Base-by-base conservation (phyloP, 2,329 filamentous ascomycete species). In the Waltergamsia citrina region DNA sequence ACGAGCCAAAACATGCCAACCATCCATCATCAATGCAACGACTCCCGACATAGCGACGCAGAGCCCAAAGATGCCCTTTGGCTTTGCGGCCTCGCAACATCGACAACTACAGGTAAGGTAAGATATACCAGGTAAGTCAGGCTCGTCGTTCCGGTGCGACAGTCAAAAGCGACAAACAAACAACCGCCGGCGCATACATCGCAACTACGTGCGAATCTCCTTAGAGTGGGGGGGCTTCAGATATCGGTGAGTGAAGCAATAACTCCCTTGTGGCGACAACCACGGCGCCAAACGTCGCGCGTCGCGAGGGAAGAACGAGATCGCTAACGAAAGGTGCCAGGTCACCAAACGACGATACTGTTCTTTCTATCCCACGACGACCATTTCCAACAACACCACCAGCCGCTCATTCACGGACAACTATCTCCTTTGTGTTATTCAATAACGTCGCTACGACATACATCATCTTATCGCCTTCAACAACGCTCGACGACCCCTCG, bases 1-100 rank as follows among this genome's bases (percentile, higher is more conserved):
- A 49, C 46, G 40, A 43, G 47, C 45, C 45, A 49, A 48, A 49
- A 48, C 47, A 49, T 35, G 32, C 35, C 40, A 38, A 35, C 23
- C 29, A 23, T n/a, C 25, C 38, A 39, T 36, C 33, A 39, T 34
- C 36, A 29, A 28, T 32, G 29, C 35, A 39, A 35, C 38, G 35
- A 30, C 27, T 15, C 21, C 22, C 33, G 33, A 35, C 27, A n/a
- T 19, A 23, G 28, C 20, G 27, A 20, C 30, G 27, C 28, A 30
- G 27, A 31, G 34, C 27, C 28, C 27, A 31, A n/a, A 24, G 28
- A 31, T 29, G 29, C 27, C 34, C 20, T 24, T 25, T 35, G 33
- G 40, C 34, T 40, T 35, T 18, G 36, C 38, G 34, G 34, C 34
- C 21, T 30, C 21, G 28, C 20, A 17, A 14, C n/a, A 26, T 12